Conservation (phyloP, 2,329 filamentous ascomycete genomes). For the Fusarium pseudonygamai region DNA sequence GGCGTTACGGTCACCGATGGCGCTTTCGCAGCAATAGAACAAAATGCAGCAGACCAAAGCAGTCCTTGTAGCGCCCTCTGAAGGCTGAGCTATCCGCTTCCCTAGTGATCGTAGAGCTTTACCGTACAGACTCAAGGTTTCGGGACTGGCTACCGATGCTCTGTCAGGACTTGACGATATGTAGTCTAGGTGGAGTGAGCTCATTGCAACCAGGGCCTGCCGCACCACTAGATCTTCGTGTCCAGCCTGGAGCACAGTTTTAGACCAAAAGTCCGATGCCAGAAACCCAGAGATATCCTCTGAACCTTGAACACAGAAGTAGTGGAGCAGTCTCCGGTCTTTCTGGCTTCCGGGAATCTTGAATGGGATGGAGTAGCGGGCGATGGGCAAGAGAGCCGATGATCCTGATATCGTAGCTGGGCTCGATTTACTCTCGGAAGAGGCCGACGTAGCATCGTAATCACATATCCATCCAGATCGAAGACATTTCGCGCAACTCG, state of each 20-base stretch:
- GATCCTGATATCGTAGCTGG: fast-evolving
- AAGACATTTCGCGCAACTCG: background rate
- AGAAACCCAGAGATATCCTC: slow-evolving; percentile 11
- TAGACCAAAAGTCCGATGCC: slow-evolving; percentile 5
- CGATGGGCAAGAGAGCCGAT: background rate
- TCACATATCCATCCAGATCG: slow-evolving; percentile 11
- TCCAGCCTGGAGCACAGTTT: background rate
- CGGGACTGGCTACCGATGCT: background rate
- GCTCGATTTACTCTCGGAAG: fast-evolving
- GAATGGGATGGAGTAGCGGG: slow-evolving; percentile 6
- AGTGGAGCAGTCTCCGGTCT: slow-evolving; percentile 7
- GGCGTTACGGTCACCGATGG: background rate
- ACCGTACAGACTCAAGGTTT: background rate
- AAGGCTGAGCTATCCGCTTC: background rate
- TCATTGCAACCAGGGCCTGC: slow-evolving; percentile 13
- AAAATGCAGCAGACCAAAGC: slow-evolving; percentile 10
- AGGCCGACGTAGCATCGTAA: background rate
- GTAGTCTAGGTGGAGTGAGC: slow-evolving; percentile 12
- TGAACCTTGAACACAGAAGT: slow-evolving; percentile 12
- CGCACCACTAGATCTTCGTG: slow-evolving; percentile 3
- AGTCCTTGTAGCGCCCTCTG: background rate
- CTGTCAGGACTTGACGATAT: background rate
- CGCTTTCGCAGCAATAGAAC: slow-evolving; percentile 14
- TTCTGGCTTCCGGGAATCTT: slow-evolving; percentile 6
- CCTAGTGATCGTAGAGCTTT: slow-evolving; percentile 1